Evolutionary conservation across 2,329 filamentous ascomycete genomes (phyloP).

Genomic region (Colletotrichum camelliae): DNA sequence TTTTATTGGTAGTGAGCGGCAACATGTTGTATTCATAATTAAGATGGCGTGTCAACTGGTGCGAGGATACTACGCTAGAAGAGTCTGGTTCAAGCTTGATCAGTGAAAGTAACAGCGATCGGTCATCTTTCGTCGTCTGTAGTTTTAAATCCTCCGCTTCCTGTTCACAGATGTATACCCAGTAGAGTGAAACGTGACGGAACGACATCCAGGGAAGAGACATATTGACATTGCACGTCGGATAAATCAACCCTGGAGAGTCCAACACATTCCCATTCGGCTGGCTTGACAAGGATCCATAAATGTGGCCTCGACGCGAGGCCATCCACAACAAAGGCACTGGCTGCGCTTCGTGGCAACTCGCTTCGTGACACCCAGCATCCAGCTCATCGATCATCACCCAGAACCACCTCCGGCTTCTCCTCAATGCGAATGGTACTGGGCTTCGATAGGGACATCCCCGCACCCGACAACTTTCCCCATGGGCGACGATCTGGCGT

Average conservation of each 20-base stretch:
- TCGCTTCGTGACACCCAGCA: not conserved
- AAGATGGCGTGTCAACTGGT: not conserved
- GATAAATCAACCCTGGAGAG: not conserved
- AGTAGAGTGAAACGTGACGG: not conserved
- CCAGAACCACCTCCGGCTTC: not conserved
- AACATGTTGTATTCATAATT: not conserved
- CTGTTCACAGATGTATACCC: not conserved
- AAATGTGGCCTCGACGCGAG: not conserved
- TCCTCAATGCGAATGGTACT: not conserved
- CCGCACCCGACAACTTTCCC: not conserved
- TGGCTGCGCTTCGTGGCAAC: not conserved
- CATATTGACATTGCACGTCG: fast-evolving
- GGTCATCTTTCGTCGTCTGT: conserved; percentile 52
- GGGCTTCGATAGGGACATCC: not conserved
- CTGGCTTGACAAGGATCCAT: not conserved
- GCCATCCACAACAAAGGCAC: not conserved
- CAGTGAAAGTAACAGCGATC: conserved; percentile 58
- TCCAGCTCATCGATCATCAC: too few species aligned
- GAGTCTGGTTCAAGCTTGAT: conserved; percentile 38
- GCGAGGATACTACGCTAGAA: not conserved
- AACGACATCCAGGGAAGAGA: not conserved
- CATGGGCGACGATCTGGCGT: not conserved
- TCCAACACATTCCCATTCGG: not conserved
- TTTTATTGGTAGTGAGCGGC: not conserved
- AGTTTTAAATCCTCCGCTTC: conserved; percentile 41